A percentile compares a stretch with the other conserved stretches of the same genome.
Evolutionary conservation across 2,329 filamentous ascomycete species (phyloP).

Genomic region (Stachybotrys elegans): DNA sequence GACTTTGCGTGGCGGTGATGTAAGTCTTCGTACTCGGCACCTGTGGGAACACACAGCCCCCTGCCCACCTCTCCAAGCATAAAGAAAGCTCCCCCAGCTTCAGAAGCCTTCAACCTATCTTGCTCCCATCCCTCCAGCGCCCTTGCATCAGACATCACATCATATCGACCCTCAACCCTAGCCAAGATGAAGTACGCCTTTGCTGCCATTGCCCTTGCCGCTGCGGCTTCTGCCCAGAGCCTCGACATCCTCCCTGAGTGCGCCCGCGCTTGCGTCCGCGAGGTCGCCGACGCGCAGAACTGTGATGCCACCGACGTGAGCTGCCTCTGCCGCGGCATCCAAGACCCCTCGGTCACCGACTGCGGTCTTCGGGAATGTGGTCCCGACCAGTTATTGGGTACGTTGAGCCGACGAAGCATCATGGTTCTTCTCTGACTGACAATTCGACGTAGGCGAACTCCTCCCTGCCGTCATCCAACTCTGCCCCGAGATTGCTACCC

Average conservation of each 20-base stretch:
- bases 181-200: constrained; percentile 34
- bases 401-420: constrained; percentile 12
- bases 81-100: too few relatives aligned
- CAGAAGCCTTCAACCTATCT: too few relatives aligned
- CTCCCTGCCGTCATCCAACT: constrained; percentile 31
- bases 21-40: too few relatives aligned
- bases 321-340: constrained; percentile 24
- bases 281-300: constrained; percentile 26
- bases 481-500: constrained; percentile 19
- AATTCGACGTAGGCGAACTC: constrained; percentile 26
- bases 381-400: constrained; percentile 31
- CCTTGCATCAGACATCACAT: too few relatives aligned
- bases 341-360: constrained; percentile 25
- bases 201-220: constrained; percentile 27
- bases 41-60: too few relatives aligned
- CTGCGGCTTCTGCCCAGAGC: constrained; percentile 28
- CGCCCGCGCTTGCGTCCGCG: constrained; percentile 30
- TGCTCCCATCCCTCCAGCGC: too few relatives aligned
- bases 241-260: constrained; percentile 30
- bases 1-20: too few relatives aligned
- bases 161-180: too few relatives aligned
- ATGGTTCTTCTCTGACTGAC: constrained; percentile 10
- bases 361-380: constrained; percentile 33
- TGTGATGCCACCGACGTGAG: constrained; percentile 18
- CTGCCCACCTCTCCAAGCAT: too few relatives aligned